Evolutionary conservation across 768 basidiomycete species (phyloP), one percentile per base, ranked within the genome.

Genomic region (Postia placenta): DNA sequence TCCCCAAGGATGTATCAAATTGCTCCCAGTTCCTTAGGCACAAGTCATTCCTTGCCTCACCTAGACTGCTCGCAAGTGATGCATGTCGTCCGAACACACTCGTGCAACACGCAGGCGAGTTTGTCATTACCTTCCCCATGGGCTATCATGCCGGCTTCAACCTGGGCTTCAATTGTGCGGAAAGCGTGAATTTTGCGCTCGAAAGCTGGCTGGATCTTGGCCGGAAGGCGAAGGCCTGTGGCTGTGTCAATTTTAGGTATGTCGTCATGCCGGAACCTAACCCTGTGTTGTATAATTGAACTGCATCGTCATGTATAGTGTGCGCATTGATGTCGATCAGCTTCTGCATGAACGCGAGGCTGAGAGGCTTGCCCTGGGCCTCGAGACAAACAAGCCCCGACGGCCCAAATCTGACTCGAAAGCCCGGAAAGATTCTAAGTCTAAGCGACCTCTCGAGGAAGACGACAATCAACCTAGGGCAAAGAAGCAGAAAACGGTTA

Each of bases 121-220:
- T 97, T 53, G 88, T 98, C 35, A 87, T 98, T 57, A 98, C 95
- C 0, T 98, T 80, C 61, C 95, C 95, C 1, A 72, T 88, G 42
- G 95, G 95, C 1, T 97, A 97, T 64, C 95, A 98, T 63, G 91
- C 93, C 3, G 95, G 95, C 17, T 95, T 97, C 74, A 98, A 98
- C 62, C 71, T 96, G 37, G 95, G 91, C 5, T 81, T 96, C 62
- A 98, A 98, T 60, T 96, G 93, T 58, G 95, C 95, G 1, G 95
- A 97, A 68, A 92, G 89, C 54, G 91, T 96, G 60, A 98, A 98
- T 64, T 98, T 97, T 62, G 95, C 95, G 0, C 71, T 96, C 23
- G 90, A 96, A 37, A 89, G 87, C 55, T 98, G 94, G 94, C 67
- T 97, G 4, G 91, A 93, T 36, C 67, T 94, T 17, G 95, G 93